A percentile compares a stretch with the other conserved stretches of the same genome.
These are phyloP conservation scores for Eucalyptus cloeziana DNA, from an alignment of 345 rosid genomes.

Conservation along the genomic window DNA sequence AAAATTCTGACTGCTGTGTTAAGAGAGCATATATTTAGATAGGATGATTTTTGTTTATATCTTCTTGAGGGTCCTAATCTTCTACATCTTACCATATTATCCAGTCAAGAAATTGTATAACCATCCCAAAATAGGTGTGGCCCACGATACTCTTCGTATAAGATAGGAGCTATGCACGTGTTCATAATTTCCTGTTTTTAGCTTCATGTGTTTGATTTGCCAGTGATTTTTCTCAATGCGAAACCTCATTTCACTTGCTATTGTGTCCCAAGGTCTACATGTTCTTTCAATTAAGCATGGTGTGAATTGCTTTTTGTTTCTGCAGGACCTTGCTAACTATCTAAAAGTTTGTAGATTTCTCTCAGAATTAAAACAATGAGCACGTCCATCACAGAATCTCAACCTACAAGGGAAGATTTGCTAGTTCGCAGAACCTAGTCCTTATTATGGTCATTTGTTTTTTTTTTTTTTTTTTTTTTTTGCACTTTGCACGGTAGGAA, in stretches of 20 bases:
- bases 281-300: not conserved
- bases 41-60: too few relatives aligned
- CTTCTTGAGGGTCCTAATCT: too few relatives aligned
- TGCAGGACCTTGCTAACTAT: constrained; percentile 25
- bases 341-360: constrained; percentile 60
- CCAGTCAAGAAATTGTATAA: too few relatives aligned
- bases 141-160: too few relatives aligned
- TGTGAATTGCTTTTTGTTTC: not conserved
- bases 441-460: not conserved
- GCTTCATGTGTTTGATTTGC: not conserved
- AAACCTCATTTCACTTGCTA: not conserved
- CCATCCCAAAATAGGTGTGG: too few relatives aligned
- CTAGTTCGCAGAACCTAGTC: constrained; percentile 44
- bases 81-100: too few relatives aligned
- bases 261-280: not conserved
- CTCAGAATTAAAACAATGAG: constrained; percentile 59
- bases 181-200: too few relatives aligned
- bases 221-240: not conserved
- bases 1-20: too few relatives aligned
- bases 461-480: too few relatives aligned
- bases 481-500: too few relatives aligned
- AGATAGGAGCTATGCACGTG: too few relatives aligned
- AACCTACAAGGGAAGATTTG: constrained; percentile 58
- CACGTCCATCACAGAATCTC: constrained; percentile 25
- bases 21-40: too few relatives aligned